phyloP scores from a whole-genome alignment of 1,284 basidiomycete species.

The Heterobasidion annosum region DNA sequence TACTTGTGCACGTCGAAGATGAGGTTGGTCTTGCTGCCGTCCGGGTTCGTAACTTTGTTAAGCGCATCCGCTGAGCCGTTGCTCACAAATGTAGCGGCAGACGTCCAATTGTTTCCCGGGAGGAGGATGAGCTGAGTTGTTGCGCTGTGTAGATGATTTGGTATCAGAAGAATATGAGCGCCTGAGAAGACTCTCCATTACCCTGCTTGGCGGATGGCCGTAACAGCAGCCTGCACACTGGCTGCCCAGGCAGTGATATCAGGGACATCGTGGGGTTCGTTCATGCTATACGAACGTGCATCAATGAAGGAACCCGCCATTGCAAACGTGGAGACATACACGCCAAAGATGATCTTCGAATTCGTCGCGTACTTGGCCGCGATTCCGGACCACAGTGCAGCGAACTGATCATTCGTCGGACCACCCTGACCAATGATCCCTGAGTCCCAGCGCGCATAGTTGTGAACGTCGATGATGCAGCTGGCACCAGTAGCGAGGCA shows the following conservation, averaged over 20 bases:
- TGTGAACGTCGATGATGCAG: constrained; percentile 52
- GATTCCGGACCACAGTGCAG: constrained; percentile 41
- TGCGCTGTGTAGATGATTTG: constrained; percentile 25
- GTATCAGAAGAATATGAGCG: no score
- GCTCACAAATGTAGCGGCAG: constrained; percentile 40
- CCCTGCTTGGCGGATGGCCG: constrained; percentile 43
- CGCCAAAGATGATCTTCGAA: constrained; percentile 42
- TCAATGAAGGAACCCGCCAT: background rate
- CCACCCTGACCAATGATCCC: constrained; percentile 53
- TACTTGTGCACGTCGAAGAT: constrained; percentile 61
- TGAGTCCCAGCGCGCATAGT: constrained; percentile 45
- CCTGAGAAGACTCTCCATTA: constrained; percentile 7
- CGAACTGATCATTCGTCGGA: constrained; percentile 46
- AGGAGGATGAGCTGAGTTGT: constrained; percentile 45
- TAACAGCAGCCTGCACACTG: constrained; percentile 46
- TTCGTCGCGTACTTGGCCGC: constrained; percentile 43
- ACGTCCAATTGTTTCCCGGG: constrained; percentile 45
- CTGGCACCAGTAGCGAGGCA: constrained; percentile 30
- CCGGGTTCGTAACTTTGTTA: constrained; percentile 42
- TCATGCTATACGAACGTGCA: constrained; percentile 28
- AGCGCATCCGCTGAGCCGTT: constrained; percentile 47
- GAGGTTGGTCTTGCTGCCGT: constrained; percentile 36
- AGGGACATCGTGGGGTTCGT: constrained; percentile 44
- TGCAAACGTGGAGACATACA: constrained; percentile 23
- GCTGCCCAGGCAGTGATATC: constrained; percentile 35